Evolutionary conservation across 1,284 basidiomycete genomes (phyloP), one percentile per base, ranked within the genome.

Genomic region (Peniophora sp.): DNA sequence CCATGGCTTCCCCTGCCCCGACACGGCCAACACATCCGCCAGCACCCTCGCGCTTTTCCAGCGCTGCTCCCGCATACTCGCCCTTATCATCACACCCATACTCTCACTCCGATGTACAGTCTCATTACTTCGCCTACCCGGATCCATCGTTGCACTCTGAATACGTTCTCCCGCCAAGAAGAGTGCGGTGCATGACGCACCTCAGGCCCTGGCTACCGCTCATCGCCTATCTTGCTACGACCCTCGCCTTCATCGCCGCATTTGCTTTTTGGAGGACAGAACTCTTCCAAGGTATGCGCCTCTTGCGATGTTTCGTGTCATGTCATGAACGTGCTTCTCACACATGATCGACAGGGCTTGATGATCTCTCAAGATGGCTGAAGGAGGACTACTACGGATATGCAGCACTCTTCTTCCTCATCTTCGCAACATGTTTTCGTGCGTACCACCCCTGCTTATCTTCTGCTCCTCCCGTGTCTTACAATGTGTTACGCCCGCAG

Each of bases 341-440:
- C 35, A 9, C 10, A 22, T 39, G 35, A 49, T 41, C 39, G 32
- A 32, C 60, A 87, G 87, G 73, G 54, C 77, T 91, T 42, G 88
- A 91, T 65, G 71, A 82, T 46, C 70, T 91, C 36, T 81, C 88
- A 17, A 74, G 75, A 55, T 89, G 83, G 82, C 69, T 91, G 51
- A 81, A 80, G 62, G 73, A 71, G 47, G 83, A 88, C 60, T 73
- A 77, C 57, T 77, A 76, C 63, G 88, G 88, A 47, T 81, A 85
- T 63, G 78, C 78, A 53, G 74, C 85, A 53, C 76, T 91, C 42
- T 90, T 88, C 62, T 68, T 73, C 57, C 78, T 90, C 60, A 90
- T 91, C 57, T 88, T 90, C 65, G 63, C 90, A 53, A 91, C 88
- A 47, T 88, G 86, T 8, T 83, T 91, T 64, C 87, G 88, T 90